These are phyloP conservation scores for Xylariaceae sp. DNA, from an alignment of 2,329 filamentous ascomycete genomes.

Conservation along the genomic window DNA sequence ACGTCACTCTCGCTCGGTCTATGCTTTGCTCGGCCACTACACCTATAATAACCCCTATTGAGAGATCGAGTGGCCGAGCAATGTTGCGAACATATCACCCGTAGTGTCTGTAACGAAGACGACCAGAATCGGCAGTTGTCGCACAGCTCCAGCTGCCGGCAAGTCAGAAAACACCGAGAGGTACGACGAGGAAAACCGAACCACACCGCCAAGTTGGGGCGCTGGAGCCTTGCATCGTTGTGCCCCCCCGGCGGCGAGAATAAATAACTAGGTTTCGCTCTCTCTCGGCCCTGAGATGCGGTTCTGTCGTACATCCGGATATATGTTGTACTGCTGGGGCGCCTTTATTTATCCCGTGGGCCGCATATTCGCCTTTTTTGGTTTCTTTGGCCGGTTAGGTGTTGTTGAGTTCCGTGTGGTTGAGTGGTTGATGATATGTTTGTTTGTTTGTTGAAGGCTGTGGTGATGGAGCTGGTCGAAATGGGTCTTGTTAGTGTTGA, in stretches of 20 bases:
- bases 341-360: constrained; percentile 13
- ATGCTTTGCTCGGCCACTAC: too few species aligned
- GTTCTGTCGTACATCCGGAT: constrained; percentile 13
- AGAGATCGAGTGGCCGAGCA: too few species aligned
- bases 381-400: not conserved
- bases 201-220: constrained; percentile 10
- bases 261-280: too few species aligned
- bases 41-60: too few species aligned
- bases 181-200: constrained; percentile 9
- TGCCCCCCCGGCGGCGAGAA: constrained; percentile 5
- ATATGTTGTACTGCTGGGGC: constrained; percentile 15
- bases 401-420: not conserved
- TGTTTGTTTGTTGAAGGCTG: too few species aligned
- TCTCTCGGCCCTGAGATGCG: constrained; percentile 12
- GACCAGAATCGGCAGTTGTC: too few species aligned
- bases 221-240: constrained; percentile 1
- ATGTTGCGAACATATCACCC: too few species aligned
- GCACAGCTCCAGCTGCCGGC: not conserved
- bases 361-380: constrained; percentile 7
- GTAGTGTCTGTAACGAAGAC: too few species aligned
- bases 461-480: too few species aligned
- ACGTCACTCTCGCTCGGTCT: too few species aligned
- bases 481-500: too few species aligned
- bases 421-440: too few species aligned
- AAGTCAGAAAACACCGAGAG: not conserved